Conservation (phyloP, 768 basidiomycete genomes). For the Mycena venus region DNA sequence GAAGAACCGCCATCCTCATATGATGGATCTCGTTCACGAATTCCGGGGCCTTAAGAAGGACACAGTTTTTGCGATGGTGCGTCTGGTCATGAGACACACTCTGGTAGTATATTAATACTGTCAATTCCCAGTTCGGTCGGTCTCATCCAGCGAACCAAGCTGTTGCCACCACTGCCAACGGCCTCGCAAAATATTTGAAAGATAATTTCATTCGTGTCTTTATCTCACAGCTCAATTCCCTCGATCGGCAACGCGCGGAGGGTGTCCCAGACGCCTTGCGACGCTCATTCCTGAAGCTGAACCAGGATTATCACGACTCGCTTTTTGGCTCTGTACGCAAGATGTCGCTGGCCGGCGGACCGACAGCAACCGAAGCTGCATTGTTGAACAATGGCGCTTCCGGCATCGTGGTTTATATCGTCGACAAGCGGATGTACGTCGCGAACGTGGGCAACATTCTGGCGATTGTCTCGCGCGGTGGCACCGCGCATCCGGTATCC, state of each 20-base stretch:
- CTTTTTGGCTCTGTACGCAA: slow-evolving; percentile 72
- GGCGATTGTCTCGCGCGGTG: slow-evolving; percentile 87
- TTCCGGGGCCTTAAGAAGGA: slow-evolving; percentile 84
- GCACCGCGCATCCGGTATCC: slow-evolving; percentile 81
- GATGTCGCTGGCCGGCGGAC: slow-evolving; percentile 64
- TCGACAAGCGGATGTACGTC: slow-evolving; percentile 83
- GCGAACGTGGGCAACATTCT: slow-evolving; percentile 92
- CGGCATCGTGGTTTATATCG: slow-evolving; percentile 89
- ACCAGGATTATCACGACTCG: slow-evolving; percentile 83
- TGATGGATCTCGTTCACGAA: slow-evolving; percentile 93
- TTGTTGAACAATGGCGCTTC: slow-evolving; percentile 82
- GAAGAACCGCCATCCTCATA: slow-evolving; percentile 79
- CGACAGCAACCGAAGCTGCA: slow-evolving; percentile 56
- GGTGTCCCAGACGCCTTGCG: slow-evolving; percentile 83
- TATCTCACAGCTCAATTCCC: slow-evolving; percentile 63
- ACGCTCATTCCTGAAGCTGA: slow-evolving; percentile 89
- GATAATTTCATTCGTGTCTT: slow-evolving; percentile 83
- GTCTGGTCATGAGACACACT: neutral
- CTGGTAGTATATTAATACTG: neutral
- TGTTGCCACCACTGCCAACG: slow-evolving; percentile 69
- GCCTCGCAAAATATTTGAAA: slow-evolving; percentile 85
- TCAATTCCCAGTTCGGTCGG: slow-evolving; percentile 64
- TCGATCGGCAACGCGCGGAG: slow-evolving; percentile 63
- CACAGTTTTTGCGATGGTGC: slow-evolving; percentile 98
- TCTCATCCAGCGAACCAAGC: slow-evolving; percentile 60